Evolutionary conservation across 345 rosid species (phyloP).

Genomic region (Hibiscus syriacus): DNA sequence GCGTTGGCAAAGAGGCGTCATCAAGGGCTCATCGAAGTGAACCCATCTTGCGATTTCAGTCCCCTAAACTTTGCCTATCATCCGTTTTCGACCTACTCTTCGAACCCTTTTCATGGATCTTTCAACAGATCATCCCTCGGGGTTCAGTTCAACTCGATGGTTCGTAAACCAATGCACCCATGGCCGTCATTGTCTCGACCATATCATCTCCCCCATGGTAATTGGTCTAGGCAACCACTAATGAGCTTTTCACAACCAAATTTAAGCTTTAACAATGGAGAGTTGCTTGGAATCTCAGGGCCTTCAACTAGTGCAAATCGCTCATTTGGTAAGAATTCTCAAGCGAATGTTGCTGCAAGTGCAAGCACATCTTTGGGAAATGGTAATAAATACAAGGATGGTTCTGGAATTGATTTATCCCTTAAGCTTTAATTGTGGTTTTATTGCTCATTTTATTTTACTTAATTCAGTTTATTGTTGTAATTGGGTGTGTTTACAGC

Average conservation of each 20-base stretch:
- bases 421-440: background rate
- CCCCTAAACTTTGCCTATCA: slow-evolving; percentile 11
- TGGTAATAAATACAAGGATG: background rate
- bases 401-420: slow-evolving; percentile 1
- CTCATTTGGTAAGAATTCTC: no score
- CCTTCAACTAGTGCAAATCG: background rate
- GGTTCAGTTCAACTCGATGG: slow-evolving; percentile 16
- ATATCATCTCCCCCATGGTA: background rate
- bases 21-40: slow-evolving; percentile 22
- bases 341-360: background rate
- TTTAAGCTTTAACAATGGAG: background rate
- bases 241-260: background rate
- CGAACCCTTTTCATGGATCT: slow-evolving; percentile 17
- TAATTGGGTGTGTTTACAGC: background rate
- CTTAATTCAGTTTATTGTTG: background rate
- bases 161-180: slow-evolving; percentile 24
- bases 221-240: background rate
- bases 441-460: background rate
- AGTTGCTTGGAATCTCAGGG: background rate
- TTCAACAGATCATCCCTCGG: slow-evolving; percentile 13
- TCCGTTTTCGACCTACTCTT: slow-evolving; percentile 12
- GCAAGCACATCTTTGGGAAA: background rate
- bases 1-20: slow-evolving; percentile 38
- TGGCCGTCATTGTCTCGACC: background rate
- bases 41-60: background rate